Evolutionary conservation across 352 stramenopile species (phyloP), one percentile per base, ranked within the genome.

Genomic region (Elongisporangium anandrum): DNA sequence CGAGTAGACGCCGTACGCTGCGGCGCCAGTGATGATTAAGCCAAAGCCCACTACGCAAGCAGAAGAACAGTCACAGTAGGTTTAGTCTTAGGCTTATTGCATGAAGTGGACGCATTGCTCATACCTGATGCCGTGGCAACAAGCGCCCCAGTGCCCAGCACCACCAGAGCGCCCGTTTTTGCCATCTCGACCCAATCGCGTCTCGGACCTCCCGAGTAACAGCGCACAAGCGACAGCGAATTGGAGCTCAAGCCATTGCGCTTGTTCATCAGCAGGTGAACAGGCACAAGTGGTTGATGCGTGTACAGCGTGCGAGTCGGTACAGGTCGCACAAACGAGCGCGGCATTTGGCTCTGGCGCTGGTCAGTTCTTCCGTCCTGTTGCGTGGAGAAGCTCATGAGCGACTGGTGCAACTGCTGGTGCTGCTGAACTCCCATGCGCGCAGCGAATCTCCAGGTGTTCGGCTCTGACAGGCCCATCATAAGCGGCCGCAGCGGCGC

Each of bases 1-100:
- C 13, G 80, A 64, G 63, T 92, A 92, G 52, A 90, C n/a, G 7
- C 82, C 82, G 39, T 87, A 90, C 3, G 79, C 82, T 7, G 81
- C 80, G 13, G 82, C 80, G 2, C 78, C 81, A 12, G 74, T 70
- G 63, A 92, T 77, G 60, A 90, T 62, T 16, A 89, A 50, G n/a
- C 82, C 81, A 56, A 92, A 86, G 5, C 77, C 82, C 56, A 92
- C 82, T 92, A 45, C 50, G 49, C 0, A 58, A 23, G 45, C 50
- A 55, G 1, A 58, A 23, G n/a, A n/a, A n/a, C n/a, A n/a, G n/a
- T n/a, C 16, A 54, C 17, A 49, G 4, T 13, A 34, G 3, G 9
- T 15, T 41, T 15, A 24, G 5, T 48, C 54, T 17, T 6, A 8
- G 9, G 12, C 4, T 17, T 12, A 15, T 15, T 47, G 19, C 16